These are phyloP conservation scores for Pseudonitzschia delicatissima DNA, from an alignment of 108 stramenopile genomes.

Conservation along the genomic window DNA sequence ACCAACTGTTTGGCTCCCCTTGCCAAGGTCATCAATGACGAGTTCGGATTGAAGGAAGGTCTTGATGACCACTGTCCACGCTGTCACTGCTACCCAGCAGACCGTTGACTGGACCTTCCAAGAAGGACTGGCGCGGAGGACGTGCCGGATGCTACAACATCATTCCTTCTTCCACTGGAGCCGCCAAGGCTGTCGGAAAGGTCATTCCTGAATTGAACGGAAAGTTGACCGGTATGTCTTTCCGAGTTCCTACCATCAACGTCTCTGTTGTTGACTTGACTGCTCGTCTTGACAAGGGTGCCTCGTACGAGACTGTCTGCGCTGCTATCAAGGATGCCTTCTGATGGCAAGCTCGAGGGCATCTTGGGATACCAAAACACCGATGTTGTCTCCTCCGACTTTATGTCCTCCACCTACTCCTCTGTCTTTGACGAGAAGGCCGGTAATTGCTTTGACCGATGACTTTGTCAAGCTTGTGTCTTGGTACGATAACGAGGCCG, in stretches of 20 bases:
- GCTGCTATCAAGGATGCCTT: constrained; percentile 92
- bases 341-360: constrained; percentile 90
- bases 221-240: constrained; percentile 97
- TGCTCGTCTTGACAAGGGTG: constrained; percentile 87
- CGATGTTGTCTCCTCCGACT: constrained; percentile 94
- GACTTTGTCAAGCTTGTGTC: constrained; percentile 98
- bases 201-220: constrained; percentile 95
- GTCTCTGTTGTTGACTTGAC: constrained; percentile 98
- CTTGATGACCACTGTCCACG: constrained; percentile 99
- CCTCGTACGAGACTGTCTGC: constrained; percentile 92
- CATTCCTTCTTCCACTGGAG: constrained; percentile 96
- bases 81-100: constrained; percentile 98
- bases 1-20: constrained; percentile 98
- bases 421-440: constrained; percentile 97
- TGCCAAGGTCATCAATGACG: constrained; percentile 97
- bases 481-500: constrained; percentile 98
- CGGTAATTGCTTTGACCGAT: constrained; percentile 93
- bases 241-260: constrained; percentile 97
- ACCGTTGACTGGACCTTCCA: constrained; percentile 96
- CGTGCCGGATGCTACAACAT: constrained; percentile 98
- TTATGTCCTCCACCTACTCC: constrained; percentile 85
- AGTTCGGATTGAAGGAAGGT: constrained; percentile 94
- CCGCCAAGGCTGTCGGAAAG: constrained; percentile 96
- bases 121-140: constrained; percentile 99
- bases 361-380: constrained; percentile 93